Percentiles rank a stretch among this genome's conserved stretches.
Conservation (phyloP, 768 basidiomycete species). For the Lactarius akahatsu region DNA sequence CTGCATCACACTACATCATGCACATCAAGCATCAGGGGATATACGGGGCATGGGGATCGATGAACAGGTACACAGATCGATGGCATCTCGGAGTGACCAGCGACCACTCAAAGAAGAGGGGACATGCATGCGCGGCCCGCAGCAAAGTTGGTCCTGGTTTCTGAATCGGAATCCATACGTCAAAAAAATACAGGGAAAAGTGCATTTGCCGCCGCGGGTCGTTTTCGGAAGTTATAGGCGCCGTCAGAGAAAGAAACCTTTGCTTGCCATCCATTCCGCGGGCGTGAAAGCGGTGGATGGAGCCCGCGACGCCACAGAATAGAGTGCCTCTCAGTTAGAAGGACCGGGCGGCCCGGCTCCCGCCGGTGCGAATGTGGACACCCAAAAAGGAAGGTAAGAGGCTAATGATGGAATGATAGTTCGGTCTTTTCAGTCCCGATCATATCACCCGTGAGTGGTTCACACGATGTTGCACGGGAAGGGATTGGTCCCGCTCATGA, state of each 20-base stretch:
- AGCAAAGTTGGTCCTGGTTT: neutral
- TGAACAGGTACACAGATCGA: neutral
- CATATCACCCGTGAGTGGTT: constrained; percentile 8
- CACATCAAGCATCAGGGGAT: neutral
- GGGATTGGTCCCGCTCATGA: neutral
- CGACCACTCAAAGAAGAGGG: neutral
- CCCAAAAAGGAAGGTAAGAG: neutral
- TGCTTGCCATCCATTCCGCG: neutral
- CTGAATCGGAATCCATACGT: neutral
- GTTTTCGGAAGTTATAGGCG: neutral
- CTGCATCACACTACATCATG: neutral
- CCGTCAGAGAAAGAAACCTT: neutral
- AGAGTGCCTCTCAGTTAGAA: neutral
- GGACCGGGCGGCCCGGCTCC: neutral
- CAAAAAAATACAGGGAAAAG: neutral
- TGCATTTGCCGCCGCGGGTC: neutral
- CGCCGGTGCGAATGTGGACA: too few species aligned
- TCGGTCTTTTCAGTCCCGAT: neutral
- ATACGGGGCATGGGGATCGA: neutral
- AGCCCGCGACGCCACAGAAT: neutral
- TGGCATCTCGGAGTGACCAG: neutral
- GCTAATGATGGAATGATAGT: neutral
- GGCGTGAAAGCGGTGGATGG: neutral
- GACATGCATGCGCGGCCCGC: too few species aligned
- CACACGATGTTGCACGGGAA: neutral